Evolutionary conservation across 805 yeast species (phyloP), one percentile per base, ranked within the genome.

Genomic region (Nematodospora valgi): DNA sequence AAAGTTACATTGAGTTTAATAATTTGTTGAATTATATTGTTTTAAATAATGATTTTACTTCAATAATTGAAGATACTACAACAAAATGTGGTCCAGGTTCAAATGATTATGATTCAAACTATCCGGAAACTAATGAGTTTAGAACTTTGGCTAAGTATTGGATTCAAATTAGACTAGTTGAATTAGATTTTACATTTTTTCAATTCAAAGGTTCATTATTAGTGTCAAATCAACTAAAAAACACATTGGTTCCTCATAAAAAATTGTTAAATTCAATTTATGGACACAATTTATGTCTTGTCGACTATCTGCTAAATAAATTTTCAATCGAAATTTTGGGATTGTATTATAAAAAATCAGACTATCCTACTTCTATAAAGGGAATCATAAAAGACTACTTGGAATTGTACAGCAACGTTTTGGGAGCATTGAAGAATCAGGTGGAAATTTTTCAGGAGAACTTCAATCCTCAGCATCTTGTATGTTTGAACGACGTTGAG

Each of bases 141-240:
- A 42, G 37, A 16, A 9, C 49, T 7, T 34, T 53, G 5, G 44
- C 52, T 2, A 40, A 46, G 19, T 48, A 43, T 27, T 58, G 62
- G 63, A 41, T 52, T n/a, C 52, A 54, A 34, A 33, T 58, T n/a
- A 38, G 60, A 26, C 31, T 51, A n/a, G 40, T 53, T n/a, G 62
- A 55, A 32, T 31, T 56, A 17, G 56, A 51, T 20, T 44, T 40
- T 18, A 43, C 58, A 14, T 57, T 49, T 37, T 56, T 56, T 41
- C 64, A 56, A 36, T 46, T 46, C 24, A 51, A 52, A 29, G 59
- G 59, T 1, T 45, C 57, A 7, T 45, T 57, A 19, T 34, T 57
- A 26, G 39, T 50, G 14, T 51, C 58, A 9, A 45, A 49, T 22
- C 50, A 48, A 36, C 43, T 55, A 28, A 52, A 49, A 25, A 44